These are phyloP conservation scores for Trichodelitschia bisporula DNA, from an alignment of 495 filamentous ascomycete species.

Conservation along the genomic window DNA sequence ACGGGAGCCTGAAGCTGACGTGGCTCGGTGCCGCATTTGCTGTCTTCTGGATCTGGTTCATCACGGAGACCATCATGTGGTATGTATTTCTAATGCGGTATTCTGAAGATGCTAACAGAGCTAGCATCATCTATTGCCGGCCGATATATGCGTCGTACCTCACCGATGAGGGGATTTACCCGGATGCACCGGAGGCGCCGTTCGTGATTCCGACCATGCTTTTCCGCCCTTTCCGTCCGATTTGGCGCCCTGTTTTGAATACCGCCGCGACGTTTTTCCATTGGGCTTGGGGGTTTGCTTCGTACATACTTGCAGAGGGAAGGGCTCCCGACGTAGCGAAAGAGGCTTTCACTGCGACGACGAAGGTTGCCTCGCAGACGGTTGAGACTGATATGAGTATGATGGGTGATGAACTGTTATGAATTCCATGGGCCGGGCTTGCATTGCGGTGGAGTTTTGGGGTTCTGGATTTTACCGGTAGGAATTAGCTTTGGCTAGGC, in stretches of 20 bases:
- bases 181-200: constrained; percentile 6
- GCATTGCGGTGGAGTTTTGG: too few species aligned
- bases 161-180: constrained; percentile 6
- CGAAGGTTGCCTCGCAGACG: not conserved
- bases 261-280: not conserved
- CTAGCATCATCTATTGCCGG: constrained; percentile 7
- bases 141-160: constrained; percentile 4
- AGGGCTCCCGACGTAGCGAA: not conserved
- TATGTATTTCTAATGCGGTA: not conserved
- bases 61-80: not conserved
- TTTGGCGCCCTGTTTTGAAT: constrained; percentile 6
- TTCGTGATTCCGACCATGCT: constrained; percentile 7
- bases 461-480: too few species aligned
- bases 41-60: too few species aligned
- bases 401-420: constrained; percentile 6
- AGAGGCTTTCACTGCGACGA: constrained; percentile 2
- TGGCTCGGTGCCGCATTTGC: not conserved
- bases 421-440: too few species aligned
- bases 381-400: constrained; percentile 3
- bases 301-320: too few species aligned
- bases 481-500: too few species aligned
- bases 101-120: constrained; percentile 5
- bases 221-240: constrained; percentile 1
- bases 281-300: constrained; percentile 4
- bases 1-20: not conserved